Percentiles rank a stretch among this genome's conserved stretches.
Evolutionary conservation across 1,284 basidiomycete species (phyloP).

Genomic region (Ceratobasidium sp.): DNA sequence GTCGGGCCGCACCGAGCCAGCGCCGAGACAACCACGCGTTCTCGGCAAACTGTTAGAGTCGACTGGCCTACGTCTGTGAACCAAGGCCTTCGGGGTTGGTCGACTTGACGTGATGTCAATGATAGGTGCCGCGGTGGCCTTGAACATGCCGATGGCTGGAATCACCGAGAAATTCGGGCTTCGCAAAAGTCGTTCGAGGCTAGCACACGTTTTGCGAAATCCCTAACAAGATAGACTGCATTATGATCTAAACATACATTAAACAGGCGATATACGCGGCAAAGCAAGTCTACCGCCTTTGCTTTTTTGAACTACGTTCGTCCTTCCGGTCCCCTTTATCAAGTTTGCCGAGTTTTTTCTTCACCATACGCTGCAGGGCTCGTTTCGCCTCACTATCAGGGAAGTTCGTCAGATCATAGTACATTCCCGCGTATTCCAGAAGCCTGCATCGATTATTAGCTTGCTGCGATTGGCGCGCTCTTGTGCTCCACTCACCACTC

Average conservation of each 20-base stretch:
- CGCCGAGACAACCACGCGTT: conserved; percentile 5
- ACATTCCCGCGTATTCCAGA: conserved; percentile 82
- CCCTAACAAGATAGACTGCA: conserved; percentile 27
- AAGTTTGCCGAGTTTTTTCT: conserved; percentile 57
- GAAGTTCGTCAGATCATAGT: conserved; percentile 81
- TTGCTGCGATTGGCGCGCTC: conserved; percentile 1
- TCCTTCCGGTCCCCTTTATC: neutral
- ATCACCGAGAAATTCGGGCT: conserved; percentile 6
- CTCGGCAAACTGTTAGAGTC: neutral
- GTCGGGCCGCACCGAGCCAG: neutral
- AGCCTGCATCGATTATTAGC: conserved; percentile 67
- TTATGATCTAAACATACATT: neutral
- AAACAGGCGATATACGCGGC: neutral
- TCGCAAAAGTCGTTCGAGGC: neutral
- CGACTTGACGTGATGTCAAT: no score
- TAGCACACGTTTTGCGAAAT: conserved; percentile 79
- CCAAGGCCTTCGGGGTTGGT: neutral
- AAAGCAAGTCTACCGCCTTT: neutral
- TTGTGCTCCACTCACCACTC: conserved; percentile 78
- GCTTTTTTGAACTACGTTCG: conserved; percentile 22
- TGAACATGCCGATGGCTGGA: neutral
- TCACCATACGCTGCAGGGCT: conserved; percentile 67
- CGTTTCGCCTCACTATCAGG: conserved; percentile 81
- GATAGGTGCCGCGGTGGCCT: no score
- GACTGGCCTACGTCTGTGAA: neutral